phyloP scores from a whole-genome alignment of 352 stramenopile species.

The Thalassiosira mediterranea region DNA sequence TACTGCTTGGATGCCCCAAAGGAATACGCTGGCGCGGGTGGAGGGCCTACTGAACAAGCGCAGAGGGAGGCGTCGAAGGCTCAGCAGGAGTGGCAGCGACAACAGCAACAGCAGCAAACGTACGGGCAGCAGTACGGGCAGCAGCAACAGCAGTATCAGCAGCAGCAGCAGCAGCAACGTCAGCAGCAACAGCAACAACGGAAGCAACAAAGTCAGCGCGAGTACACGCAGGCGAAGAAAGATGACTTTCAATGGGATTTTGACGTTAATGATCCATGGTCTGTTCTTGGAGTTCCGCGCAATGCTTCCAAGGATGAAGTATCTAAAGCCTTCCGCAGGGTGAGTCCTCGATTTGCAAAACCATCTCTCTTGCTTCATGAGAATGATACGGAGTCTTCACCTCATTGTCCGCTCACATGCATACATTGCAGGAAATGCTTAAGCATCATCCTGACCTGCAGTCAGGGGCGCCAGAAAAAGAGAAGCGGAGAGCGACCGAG shows the following conservation, averaged over 20 bases:
- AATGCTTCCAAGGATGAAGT: constrained; percentile 69
- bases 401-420: too few relatives aligned
- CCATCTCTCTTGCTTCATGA: background rate
- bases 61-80: constrained; percentile 36
- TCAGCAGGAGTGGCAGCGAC: constrained; percentile 49
- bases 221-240: constrained; percentile 45
- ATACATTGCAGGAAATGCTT: constrained; percentile 60
- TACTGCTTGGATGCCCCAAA: too few relatives aligned
- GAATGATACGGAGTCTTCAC: too few relatives aligned
- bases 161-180: too few relatives aligned
- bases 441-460: constrained; percentile 75
- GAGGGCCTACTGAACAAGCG: too few relatives aligned
- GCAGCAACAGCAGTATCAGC: too few relatives aligned
- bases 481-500: constrained; percentile 67
- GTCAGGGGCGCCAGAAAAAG: constrained; percentile 57
- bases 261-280: constrained; percentile 77
- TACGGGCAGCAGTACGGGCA: constrained; percentile 12
- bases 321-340: constrained; percentile 72
- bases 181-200: constrained; percentile 37
- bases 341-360: constrained; percentile 5
- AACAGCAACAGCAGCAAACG: constrained; percentile 43
- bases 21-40: too few relatives aligned
- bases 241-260: constrained; percentile 76
- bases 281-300: constrained; percentile 62
- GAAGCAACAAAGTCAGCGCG: constrained; percentile 38